A percentile compares a stretch with the other conserved stretches of the same genome.
Conservation (phyloP, 768 basidiomycete genomes). For the Strobilomyces confusus region DNA sequence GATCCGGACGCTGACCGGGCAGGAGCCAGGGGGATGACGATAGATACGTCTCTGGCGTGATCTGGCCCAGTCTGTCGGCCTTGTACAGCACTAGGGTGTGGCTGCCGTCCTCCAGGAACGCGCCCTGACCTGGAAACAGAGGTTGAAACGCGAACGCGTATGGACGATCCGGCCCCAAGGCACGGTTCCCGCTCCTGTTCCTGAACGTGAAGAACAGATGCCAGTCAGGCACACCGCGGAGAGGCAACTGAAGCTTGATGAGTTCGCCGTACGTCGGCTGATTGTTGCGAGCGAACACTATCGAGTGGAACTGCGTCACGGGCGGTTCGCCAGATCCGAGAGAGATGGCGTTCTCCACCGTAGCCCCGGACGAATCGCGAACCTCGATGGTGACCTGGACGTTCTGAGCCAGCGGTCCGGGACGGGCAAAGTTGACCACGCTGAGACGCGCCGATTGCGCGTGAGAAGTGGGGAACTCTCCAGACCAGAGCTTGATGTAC, state of each 20-base stretch:
- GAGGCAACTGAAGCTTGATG: slow-evolving; percentile 79
- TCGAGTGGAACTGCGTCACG: slow-evolving; percentile 79
- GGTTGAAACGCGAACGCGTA: slow-evolving; percentile 95
- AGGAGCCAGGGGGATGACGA: slow-evolving; percentile 58
- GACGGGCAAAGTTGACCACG: slow-evolving; percentile 56
- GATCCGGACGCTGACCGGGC: slow-evolving; percentile 57
- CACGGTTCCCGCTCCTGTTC: slow-evolving; percentile 57
- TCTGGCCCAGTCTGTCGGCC: slow-evolving; percentile 63
- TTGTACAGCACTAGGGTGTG: slow-evolving; percentile 83
- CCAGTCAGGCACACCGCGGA: slow-evolving; percentile 66
- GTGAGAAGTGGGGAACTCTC: slow-evolving; percentile 68
- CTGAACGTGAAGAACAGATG: slow-evolving; percentile 95
- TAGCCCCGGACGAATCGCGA: slow-evolving; percentile 61
- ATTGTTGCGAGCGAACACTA: slow-evolving; percentile 85
- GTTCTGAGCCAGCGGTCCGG: slow-evolving; percentile 48
- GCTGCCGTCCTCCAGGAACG: slow-evolving; percentile 86
- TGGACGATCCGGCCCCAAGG: slow-evolving; percentile 56
- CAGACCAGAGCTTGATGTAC: slow-evolving; percentile 95
- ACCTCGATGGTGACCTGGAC: slow-evolving; percentile 93
- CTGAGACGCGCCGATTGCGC: slow-evolving; percentile 50
- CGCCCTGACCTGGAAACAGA: slow-evolving; percentile 67
- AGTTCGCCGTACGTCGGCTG: slow-evolving; percentile 93
- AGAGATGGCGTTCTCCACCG: slow-evolving; percentile 69
- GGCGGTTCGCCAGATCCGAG: slow-evolving; percentile 83
- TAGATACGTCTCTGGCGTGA: slow-evolving; percentile 71